Evolutionary conservation across 441 rosid genomes (phyloP), one percentile per base, ranked within the genome.

Genomic region (Bocquillonia castaneifolia): DNA sequence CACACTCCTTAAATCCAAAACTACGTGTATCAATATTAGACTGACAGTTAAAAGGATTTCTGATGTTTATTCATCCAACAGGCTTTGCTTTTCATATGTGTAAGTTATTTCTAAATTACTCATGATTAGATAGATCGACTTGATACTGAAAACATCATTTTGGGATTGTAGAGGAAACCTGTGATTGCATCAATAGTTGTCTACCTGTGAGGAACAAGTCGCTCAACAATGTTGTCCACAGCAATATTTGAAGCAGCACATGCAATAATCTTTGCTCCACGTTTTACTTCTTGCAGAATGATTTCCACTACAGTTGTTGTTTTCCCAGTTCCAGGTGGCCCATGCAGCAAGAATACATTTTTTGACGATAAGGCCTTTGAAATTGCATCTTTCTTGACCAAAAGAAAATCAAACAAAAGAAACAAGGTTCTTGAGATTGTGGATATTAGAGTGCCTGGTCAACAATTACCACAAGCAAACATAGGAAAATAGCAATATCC

Each of bases 301-400:
- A 94, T 88, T 78, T 94, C 99, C 63, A 94, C 92, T 15, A 94
- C 99, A 1, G 99, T 86, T 9, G 98, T 92, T 26, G 97, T 94
- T 88, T 94, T 92, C 37, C 99, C 98, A 69, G 99, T 94, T 72
- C 99, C 99, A 79, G 99, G 99, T 77, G 99, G 99, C 17, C 99
- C 99, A 72, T 92, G 99, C 68, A 94, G 80, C 77, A 94, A 81
- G 69, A 88, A 92, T 45, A 94, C 88, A 78, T 88, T 81, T 76
- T 88, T 94, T 6, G 98, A 88, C 53, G 98, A 85, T 70, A 94
- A 71, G n/a, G 96, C 99, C 81, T 88, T 92, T 37, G 78, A 55
- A 78, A 92, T 83, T 26, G 99, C 98, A 73, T 83, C 98, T 92
- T 80, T 86, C 94, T 88, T 83, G 79, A 80, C 47, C 45, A 73